Base-by-base conservation (phyloP, 768 basidiomycete genomes). In the Pulveroboletus sp. region DNA sequence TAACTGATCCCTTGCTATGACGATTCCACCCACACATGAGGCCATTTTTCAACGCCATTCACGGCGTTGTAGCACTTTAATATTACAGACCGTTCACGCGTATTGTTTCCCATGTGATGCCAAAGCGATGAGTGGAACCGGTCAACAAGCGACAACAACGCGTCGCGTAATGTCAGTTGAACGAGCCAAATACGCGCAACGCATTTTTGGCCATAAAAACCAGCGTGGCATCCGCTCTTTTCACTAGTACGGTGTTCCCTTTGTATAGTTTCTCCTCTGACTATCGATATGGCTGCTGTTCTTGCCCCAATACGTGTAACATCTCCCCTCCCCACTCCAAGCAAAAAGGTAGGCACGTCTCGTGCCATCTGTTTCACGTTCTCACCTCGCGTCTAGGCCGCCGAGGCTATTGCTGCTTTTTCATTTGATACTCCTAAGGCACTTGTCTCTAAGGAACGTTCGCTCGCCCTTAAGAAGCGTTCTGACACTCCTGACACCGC, bases 341-440 rank as follows among this genome's bases (percentile, higher is more conserved):
- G 77, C 64, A 81, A 81, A 58, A 74, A 76, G 74, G 79, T 78
- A 17, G 1, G 55, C 37, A 52, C 47, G 0, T 16, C 13, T 22
- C 5, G 14, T 14, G 10, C 17, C 29, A 45, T 10, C 26, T 30
- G 41, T 48, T 29, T 34, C 39, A 0, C 7, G 0, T 7, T n/a
- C 51, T 56, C 20, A 54, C 43, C 20, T 32, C 20, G 31, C 2
- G 20, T 24, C 3, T 34, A 51, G 60, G 77, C 74, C 5, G 76
- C 74, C 10, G 71, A 71, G 22, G 68, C 80, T 22, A 73, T 77
- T 5, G 70, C 68, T 1, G 59, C 65, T n/a, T 70, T 77, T 50
- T 69, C 67, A 8, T 44, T 81, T 8, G 70, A 74, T 16, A 62
- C 78, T 1, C 74, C 77, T 24, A 74, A 73, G 58, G 37, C 47